Percentiles rank a stretch among this genome's conserved stretches.
These are phyloP conservation scores for Fusarium tjaetaba DNA, from an alignment of 2,329 filamentous ascomycete genomes.

Conservation along the genomic window DNA sequence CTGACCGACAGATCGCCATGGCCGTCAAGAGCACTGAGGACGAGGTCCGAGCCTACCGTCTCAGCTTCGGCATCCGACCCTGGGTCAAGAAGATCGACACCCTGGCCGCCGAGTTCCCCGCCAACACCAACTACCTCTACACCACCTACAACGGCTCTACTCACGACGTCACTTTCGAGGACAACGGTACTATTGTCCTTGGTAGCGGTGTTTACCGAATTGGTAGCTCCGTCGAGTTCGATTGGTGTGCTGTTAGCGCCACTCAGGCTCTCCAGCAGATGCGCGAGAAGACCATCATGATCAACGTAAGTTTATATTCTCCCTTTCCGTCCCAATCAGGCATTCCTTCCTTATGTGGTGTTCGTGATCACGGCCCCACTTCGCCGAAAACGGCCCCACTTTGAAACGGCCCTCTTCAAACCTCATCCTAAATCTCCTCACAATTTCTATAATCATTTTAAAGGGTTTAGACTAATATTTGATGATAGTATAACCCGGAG, in stretches of 20 bases:
- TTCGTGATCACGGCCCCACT: neutral
- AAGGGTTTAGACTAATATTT: neutral
- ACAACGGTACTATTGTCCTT: slow-evolving; percentile 88
- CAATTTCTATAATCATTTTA: neutral
- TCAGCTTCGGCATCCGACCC: slow-evolving; percentile 87
- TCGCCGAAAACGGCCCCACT: neutral
- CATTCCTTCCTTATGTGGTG: neutral
- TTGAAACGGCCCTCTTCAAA: neutral
- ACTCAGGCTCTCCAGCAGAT: slow-evolving; percentile 84
- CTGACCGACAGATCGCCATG: slow-evolving; percentile 91
- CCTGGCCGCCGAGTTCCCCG: slow-evolving; percentile 94
- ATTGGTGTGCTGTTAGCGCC: slow-evolving; percentile 96
- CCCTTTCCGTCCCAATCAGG: neutral
- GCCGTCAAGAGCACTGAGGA: slow-evolving; percentile 89
- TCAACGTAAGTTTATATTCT: slow-evolving; percentile 71
- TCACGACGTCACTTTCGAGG: slow-evolving; percentile 93
- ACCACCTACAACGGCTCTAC: slow-evolving; percentile 97
- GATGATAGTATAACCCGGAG: slow-evolving; percentile 74
- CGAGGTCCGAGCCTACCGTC: slow-evolving; percentile 84
- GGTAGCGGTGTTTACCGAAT: slow-evolving; percentile 98
- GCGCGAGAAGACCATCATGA: slow-evolving; percentile 98
- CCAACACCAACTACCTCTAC: slow-evolving; percentile 94
- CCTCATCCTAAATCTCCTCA: neutral
- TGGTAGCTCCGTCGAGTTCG: slow-evolving; percentile 96
- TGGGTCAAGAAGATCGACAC: slow-evolving; percentile 99